Evolutionary conservation across 805 yeast genomes (phyloP), one percentile per base, ranked within the genome.

Genomic region (Ogataea naganishii): DNA sequence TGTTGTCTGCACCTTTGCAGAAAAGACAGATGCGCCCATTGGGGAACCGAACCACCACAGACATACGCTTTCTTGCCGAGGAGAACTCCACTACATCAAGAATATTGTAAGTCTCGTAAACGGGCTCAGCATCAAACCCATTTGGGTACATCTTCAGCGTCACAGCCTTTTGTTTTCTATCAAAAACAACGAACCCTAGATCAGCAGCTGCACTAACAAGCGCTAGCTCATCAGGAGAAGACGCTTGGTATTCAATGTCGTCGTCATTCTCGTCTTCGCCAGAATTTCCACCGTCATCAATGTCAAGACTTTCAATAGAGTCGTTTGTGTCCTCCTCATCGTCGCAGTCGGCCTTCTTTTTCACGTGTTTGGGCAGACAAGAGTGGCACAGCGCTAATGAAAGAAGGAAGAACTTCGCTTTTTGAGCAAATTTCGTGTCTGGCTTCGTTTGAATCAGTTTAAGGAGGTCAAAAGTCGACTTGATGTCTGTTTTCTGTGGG

Each of bases 141-240:
- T 76, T 44, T 0, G 97, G 96, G 49, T 80, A 92, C 0, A 85
- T 72, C 41, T 88, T 77, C 14, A 92, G 57, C 0, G 78, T 69
- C 26, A 92, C 51, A 1, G 58, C 52, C 34, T 69, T 70, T 26
- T 72, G 73, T 36, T 72, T 72, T 32, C 81, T 72, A 35, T 83
- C 85, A 33, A 62, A 66, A 6, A 88, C 81, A n/a, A 88, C 75
- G 51, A 66, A 92, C 0, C 99, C 99, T 65, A 92, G 66, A 48
- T 92, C 98, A 41, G 95, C 68, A 0, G 98, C 98, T 1, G 97
- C 98, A 26, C 80, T 74, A 3, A 92, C 89, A 18, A 92, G 60
- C 0, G 99, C 98, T 29, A 88, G 57, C 51, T 92, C 99, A 56
- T 92, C 99, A 0, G 98, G 99, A 0, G 96, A 88, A 0, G 97